Evolutionary conservation across 2,329 filamentous ascomycete genomes (phyloP), one percentile per base, ranked within the genome.

Genomic region (Claviceps sp.): DNA sequence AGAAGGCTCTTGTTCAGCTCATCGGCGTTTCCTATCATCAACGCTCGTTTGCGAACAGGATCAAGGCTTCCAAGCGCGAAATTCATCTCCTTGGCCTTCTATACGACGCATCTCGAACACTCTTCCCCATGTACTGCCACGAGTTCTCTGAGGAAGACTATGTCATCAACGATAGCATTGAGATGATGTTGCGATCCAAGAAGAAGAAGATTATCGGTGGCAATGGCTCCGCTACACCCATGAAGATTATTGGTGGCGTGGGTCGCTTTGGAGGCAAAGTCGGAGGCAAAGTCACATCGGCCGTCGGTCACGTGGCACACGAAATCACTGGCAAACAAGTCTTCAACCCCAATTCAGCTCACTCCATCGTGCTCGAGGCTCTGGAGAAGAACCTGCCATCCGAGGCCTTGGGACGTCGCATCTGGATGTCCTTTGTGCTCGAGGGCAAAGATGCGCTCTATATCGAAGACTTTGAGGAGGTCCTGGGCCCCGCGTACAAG

Each of bases 351-450:
- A 91, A 87, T 61, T 87, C 89, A 5, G 84, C 90, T 1, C 90
- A 96, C 65, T 93, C 89, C 0, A 81, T 97, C 48, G 89, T 97
- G 5, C 75, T 94, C 13, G 82, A 94, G 64, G 93, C 91, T 8
- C 75, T 97, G 37, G 90, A 96, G 68, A 91, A 89, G 70, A 82
- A 80, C 44, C 76, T 78, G 54, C 87, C 89, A 6, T 88, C 89
- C 0, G 90, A 97, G 65, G 93, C 93, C n/a, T 73, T 97, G 53
- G 90, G 88, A n/a, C 85, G 82, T 59, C 85, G 93, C 62, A 84
- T 97, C 56, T 97, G 93, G 93, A 95, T 96, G 88, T 96, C 90
- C 1, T 95, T 96, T 64, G 93, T 95, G 1, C 81, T 93, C 4
- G 91, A 97, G 68, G 89, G 89, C 60, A 83, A 83, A 54, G 88